A percentile compares a stretch with the other conserved stretches of the same genome.
These are phyloP conservation scores for Fusarium anguioides DNA, from an alignment of 2,329 filamentous ascomycete genomes.

Conservation along the genomic window DNA sequence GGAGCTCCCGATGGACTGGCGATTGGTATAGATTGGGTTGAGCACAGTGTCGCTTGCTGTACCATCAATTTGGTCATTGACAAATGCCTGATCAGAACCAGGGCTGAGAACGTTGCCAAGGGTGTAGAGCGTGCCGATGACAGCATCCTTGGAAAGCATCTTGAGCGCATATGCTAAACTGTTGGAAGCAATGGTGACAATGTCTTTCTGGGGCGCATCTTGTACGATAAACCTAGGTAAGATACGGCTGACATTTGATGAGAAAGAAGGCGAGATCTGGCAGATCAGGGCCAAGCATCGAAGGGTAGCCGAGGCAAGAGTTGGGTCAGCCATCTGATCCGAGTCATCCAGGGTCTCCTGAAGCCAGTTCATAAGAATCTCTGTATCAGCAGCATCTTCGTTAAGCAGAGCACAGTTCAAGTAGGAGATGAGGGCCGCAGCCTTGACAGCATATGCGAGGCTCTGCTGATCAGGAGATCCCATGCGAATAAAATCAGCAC, in stretches of 20 bases:
- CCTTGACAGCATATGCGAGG: slow-evolving; percentile 87
- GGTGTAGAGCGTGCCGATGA: slow-evolving; percentile 95
- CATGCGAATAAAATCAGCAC: slow-evolving; percentile 84
- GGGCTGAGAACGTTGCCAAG: slow-evolving; percentile 95
- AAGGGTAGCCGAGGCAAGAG: slow-evolving; percentile 80
- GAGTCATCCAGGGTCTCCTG: slow-evolving; percentile 83
- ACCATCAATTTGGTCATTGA: slow-evolving; percentile 63
- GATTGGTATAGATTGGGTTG: slow-evolving; percentile 61
- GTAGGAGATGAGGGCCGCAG: slow-evolving; percentile 82
- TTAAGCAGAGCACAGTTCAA: slow-evolving; percentile 87
- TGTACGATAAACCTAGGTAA: slow-evolving; percentile 91
- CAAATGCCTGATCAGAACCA: slow-evolving; percentile 65
- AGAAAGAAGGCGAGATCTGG: slow-evolving; percentile 76
- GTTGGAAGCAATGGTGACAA: slow-evolving; percentile 81
- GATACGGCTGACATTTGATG: slow-evolving; percentile 79
- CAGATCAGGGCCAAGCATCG: slow-evolving; percentile 86
- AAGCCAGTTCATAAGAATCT: slow-evolving; percentile 84
- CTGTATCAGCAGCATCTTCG: slow-evolving; percentile 81
- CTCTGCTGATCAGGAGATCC: slow-evolving; percentile 88
- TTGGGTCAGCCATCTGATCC: slow-evolving; percentile 82
- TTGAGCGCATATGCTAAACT: slow-evolving; percentile 85
- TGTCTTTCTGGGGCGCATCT: slow-evolving; percentile 74
- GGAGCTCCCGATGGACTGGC: slow-evolving; percentile 75
- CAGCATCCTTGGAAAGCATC: slow-evolving; percentile 86
- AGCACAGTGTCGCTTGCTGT: slow-evolving; percentile 53